Evolutionary conservation across 345 rosid genomes (phyloP), one percentile per base, ranked within the genome.

Genomic region (Erucastrum elatum): DNA sequence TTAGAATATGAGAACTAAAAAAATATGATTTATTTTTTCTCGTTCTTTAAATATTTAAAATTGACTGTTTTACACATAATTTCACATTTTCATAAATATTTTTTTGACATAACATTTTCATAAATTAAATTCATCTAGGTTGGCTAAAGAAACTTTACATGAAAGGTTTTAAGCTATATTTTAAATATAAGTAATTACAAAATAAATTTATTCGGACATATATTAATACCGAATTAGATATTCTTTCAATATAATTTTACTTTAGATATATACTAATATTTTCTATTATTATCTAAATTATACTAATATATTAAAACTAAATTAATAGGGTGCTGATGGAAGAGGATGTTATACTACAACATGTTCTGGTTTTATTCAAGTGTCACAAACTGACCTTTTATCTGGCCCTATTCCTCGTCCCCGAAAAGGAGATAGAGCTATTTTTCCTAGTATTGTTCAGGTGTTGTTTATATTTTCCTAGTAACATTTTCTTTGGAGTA

Each of bases 351-450:
- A 37, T 8, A 75, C 67, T 41, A 58, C 79, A 58, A 0, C 10
- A 67, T 75, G 79, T 17, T 56, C 41, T 26, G 78, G 72, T 58
- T 75, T 75, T 67, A 1, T 75, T 75, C 78, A 75, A 65, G 71
- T 65, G 10, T 64, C 71, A 25, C 37, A 35, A 66, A 25, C 34
- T 6, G 67, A 56, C 17, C 21, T 1, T 10, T 37, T 75, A 41
- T 37, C 21, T 59, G 73, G 5, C 0, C 66, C 46, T 58, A 8
- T 58, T 5, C 58, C 66, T 13, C 2, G 5, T 53, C 12, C 27
- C 1, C 5, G 8, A 7, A 13, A 56, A 15, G 59, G 46, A 49
- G 17, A 34, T 3, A 6, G 55, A 6, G 13, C 11, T 31, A 0
- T 67, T n/a, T 17, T 3, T 27, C 0, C 11, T 26, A 26, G 17